Evolutionary conservation across 2,329 filamentous ascomycete genomes (phyloP).

Genomic region (Eutypa lata): DNA sequence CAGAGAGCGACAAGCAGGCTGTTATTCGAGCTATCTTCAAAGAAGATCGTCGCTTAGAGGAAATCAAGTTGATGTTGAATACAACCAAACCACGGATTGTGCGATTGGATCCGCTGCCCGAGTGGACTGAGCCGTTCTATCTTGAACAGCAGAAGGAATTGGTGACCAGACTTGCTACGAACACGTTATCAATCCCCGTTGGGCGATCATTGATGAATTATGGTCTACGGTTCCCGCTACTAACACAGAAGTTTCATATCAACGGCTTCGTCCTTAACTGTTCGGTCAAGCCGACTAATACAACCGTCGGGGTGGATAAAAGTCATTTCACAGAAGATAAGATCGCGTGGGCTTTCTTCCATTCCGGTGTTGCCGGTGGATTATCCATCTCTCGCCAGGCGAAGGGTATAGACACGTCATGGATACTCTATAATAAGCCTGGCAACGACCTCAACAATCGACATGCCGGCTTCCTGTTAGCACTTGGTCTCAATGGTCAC

Average conservation of each 20-base stretch:
- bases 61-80: slow-evolving; percentile 81
- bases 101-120: slow-evolving; percentile 70
- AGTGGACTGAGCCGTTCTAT: slow-evolving; percentile 81
- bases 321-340: slow-evolving; percentile 88
- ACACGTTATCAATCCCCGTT: slow-evolving; percentile 84
- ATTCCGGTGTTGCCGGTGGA: slow-evolving; percentile 90
- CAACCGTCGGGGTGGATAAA: slow-evolving; percentile 90
- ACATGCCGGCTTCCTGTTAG: slow-evolving; percentile 92
- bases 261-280: slow-evolving; percentile 90
- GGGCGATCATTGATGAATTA: slow-evolving; percentile 88
- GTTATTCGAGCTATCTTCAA: slow-evolving; percentile 86
- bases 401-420: slow-evolving; percentile 94
- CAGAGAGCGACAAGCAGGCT: slow-evolving; percentile 78
- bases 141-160: slow-evolving; percentile 90
- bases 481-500: slow-evolving; percentile 89
- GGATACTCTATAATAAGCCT: slow-evolving; percentile 98
- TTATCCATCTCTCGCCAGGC: slow-evolving; percentile 86
- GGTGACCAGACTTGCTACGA: slow-evolving; percentile 79
- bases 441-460: slow-evolving; percentile 82
- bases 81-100: slow-evolving; percentile 76
- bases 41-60: slow-evolving; percentile 84
- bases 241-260: slow-evolving; percentile 89
- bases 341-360: slow-evolving; percentile 97
- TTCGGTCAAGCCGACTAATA: slow-evolving; percentile 86
- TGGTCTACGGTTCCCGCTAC: slow-evolving; percentile 77